These are phyloP conservation scores for Pestalotiopsis sp. DNA, from an alignment of 2,329 filamentous ascomycete genomes.

Conservation along the genomic window DNA sequence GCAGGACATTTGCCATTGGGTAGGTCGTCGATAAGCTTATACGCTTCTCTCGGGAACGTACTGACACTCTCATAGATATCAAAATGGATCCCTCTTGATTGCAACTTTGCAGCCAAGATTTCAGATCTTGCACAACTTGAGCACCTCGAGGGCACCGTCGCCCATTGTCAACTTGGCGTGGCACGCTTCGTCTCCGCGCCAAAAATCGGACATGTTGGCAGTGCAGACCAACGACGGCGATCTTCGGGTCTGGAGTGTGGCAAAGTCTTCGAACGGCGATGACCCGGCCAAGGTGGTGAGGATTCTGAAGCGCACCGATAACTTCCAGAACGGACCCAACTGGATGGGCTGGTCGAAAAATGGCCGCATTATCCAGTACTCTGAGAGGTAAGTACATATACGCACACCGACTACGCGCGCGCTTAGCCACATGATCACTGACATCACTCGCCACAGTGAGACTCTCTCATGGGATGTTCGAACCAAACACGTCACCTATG, in stretches of 20 bases:
- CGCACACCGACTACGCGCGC: constrained; percentile 56
- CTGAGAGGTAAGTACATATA: constrained; percentile 73
- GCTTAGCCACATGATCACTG: constrained; percentile 39
- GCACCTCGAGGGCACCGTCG: constrained; percentile 81
- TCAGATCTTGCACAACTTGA: constrained; percentile 90
- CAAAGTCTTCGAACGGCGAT: constrained; percentile 72
- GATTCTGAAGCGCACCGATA: constrained; percentile 80
- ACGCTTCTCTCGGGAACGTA: background rate
- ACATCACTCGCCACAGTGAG: constrained; percentile 60
- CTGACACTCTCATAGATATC: constrained; percentile 63
- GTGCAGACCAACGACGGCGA: constrained; percentile 92
- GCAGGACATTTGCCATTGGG: constrained; percentile 95
- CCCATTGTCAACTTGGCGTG: constrained; percentile 86
- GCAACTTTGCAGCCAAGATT: constrained; percentile 89
- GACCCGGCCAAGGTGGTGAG: constrained; percentile 88
- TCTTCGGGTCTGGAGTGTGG: constrained; percentile 92
- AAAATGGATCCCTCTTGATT: constrained; percentile 92
- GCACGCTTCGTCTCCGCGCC: constrained; percentile 94
- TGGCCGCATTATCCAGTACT: constrained; percentile 90
- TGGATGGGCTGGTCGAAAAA: constrained; percentile 99
- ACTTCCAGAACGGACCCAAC: constrained; percentile 74
- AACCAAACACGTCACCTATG: constrained; percentile 94
- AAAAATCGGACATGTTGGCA: constrained; percentile 97
- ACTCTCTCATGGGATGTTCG: constrained; percentile 96
- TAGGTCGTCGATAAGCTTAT: constrained; percentile 43